A percentile compares a stretch with the other conserved stretches of the same genome.
Evolutionary conservation across 179 eudicot genomes (phyloP).

Genomic region (Beta lomatogona): DNA sequence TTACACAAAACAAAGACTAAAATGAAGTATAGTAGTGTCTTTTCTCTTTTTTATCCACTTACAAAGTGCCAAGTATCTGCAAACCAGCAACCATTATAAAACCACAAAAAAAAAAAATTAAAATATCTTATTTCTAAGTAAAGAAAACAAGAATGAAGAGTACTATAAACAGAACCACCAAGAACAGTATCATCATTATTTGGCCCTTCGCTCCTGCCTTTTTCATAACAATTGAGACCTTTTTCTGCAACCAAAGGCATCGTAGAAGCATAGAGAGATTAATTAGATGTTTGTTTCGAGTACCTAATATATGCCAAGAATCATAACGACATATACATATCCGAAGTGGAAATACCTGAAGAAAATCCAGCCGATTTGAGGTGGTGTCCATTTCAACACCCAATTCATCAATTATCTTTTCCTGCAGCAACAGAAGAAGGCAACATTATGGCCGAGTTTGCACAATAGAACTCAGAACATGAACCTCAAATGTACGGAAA

Average conservation of each 20-base stretch:
- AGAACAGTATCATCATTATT: conserved; percentile 78
- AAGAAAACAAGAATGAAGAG: conserved; percentile 78
- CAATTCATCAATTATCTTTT: conserved; percentile 79
- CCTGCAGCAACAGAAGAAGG: conserved; percentile 46
- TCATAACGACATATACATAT: not conserved
- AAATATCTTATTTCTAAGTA: conserved; percentile 39
- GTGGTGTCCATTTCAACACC: conserved; percentile 93
- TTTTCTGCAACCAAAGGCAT: conserved; percentile 56
- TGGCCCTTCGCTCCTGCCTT: conserved; percentile 94
- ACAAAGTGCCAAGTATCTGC: conserved; percentile 4
- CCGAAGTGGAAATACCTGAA: conserved; percentile 54
- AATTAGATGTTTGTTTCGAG: not conserved
- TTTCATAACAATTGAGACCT: conserved; percentile 87
- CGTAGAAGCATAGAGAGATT: not conserved
- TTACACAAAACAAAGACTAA: not conserved
- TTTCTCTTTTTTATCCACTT: not conserved
- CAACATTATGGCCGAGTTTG: not conserved
- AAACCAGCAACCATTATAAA: not conserved
- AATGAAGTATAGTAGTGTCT: not conserved
- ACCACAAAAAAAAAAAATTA: not conserved
- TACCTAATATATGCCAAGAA: not conserved
- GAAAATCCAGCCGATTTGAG: conserved; percentile 90
- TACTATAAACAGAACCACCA: conserved; percentile 64
- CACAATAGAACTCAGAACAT: not conserved
- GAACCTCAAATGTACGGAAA: not conserved